Evolutionary conservation across 148 eudicot genomes (phyloP).

Genomic region (Rhododendron vialii): DNA sequence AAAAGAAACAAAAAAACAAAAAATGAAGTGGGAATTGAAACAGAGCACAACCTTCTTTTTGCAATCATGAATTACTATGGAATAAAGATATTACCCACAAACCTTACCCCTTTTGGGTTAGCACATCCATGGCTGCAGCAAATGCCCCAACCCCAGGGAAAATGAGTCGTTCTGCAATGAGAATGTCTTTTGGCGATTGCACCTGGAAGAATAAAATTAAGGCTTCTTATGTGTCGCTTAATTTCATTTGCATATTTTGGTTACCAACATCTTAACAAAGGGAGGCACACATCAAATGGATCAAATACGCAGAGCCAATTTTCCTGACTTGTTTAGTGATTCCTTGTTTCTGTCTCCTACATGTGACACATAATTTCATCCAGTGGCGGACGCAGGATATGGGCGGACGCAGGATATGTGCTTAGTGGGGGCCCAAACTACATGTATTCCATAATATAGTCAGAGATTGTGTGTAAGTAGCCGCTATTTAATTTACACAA

Average conservation of each 20-base stretch:
- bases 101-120: slow-evolving; percentile 65
- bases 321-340: neutral
- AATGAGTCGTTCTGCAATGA: slow-evolving; percentile 76
- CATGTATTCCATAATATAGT: neutral
- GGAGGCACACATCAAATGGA: neutral
- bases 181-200: slow-evolving; percentile 71
- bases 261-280: neutral
- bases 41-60: neutral
- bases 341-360: neutral
- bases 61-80: neutral
- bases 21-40: neutral
- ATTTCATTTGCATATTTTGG: neutral
- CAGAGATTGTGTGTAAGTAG: neutral
- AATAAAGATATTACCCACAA: neutral
- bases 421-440: no score
- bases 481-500: neutral
- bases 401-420: neutral
- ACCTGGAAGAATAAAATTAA: slow-evolving; percentile 36
- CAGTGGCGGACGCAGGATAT: neutral
- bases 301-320: neutral
- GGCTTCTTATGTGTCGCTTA: neutral
- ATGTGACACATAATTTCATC: neutral
- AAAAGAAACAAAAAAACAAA: neutral
- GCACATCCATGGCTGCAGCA: slow-evolving; percentile 92
- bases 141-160: slow-evolving; percentile 99